Percentiles rank a stretch among this genome's conserved stretches.
phyloP scores from a whole-genome alignment of 2,329 filamentous ascomycete species.

The Calonectria multiphialidica region DNA sequence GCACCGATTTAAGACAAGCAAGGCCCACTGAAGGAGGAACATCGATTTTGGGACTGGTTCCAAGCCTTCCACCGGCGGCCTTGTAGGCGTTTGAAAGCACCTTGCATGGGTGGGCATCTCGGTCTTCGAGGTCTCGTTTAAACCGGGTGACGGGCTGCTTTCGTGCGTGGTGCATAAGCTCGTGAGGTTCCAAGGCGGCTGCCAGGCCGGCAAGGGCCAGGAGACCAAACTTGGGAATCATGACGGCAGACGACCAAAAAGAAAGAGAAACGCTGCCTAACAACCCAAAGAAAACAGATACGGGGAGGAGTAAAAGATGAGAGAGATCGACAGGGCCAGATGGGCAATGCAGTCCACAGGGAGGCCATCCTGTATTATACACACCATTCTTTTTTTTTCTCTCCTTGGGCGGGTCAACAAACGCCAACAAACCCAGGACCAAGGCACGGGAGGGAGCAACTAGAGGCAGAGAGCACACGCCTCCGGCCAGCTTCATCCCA shows the following conservation, averaged over 20 bases:
- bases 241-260: slow-evolving; percentile 5
- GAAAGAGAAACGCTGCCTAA: background rate
- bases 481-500: slow-evolving; percentile 20
- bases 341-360: background rate
- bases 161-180: slow-evolving; percentile 33
- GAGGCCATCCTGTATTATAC: slow-evolving; percentile 16
- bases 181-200: slow-evolving; percentile 35
- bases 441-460: background rate
- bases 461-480: slow-evolving; percentile 13
- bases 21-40: slow-evolving; percentile 35
- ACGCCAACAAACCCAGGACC: background rate
- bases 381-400: slow-evolving; percentile 3
- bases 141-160: background rate
- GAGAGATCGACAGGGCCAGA: background rate
- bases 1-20: slow-evolving; percentile 41
- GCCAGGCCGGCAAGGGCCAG: slow-evolving; percentile 35
- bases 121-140: slow-evolving; percentile 29
- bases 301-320: background rate
- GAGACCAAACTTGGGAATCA: slow-evolving; percentile 33
- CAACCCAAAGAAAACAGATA: background rate
- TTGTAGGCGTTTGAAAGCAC: slow-evolving; percentile 31
- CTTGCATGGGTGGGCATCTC: slow-evolving; percentile 34
- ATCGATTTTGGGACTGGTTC: slow-evolving; percentile 18
- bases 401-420: background rate
- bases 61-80: slow-evolving; percentile 20